These are phyloP conservation scores for Fusarium miscanthi DNA, from an alignment of 2,329 filamentous ascomycete genomes.

Conservation along the genomic window DNA sequence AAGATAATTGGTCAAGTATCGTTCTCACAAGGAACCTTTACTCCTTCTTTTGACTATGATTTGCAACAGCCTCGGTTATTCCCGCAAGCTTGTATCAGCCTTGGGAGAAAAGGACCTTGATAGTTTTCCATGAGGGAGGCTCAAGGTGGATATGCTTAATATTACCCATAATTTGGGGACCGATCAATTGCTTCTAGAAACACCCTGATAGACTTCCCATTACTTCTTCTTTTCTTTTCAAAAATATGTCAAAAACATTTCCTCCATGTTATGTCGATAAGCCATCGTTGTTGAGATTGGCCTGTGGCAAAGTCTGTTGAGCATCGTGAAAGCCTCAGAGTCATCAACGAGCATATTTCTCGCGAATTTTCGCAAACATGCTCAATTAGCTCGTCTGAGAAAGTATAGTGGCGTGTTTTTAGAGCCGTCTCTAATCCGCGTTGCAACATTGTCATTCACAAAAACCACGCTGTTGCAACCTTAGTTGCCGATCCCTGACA, in stretches of 20 bases:
- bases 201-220: constrained; percentile 15
- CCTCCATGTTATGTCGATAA: background rate
- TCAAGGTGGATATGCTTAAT: background rate
- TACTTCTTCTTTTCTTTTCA: background rate
- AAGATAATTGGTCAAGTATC: background rate
- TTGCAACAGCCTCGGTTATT: background rate
- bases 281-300: background rate
- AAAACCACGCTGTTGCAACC: background rate
- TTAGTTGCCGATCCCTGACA: background rate
- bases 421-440: background rate
- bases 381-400: constrained; percentile 3
- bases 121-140: background rate
- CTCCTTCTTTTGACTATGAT: background rate
- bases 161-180: background rate
- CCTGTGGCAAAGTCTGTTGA: background rate
- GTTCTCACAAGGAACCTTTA: background rate
- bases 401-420: background rate
- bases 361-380: constrained; percentile 6
- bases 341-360: background rate
- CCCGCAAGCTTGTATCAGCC: background rate
- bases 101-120: constrained; percentile 17
- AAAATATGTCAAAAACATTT: background rate
- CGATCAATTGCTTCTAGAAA: background rate
- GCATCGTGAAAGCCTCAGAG: background rate
- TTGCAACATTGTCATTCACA: background rate